phyloP scores from a whole-genome alignment of 345 rosid genomes.

The Salix purpurea region DNA sequence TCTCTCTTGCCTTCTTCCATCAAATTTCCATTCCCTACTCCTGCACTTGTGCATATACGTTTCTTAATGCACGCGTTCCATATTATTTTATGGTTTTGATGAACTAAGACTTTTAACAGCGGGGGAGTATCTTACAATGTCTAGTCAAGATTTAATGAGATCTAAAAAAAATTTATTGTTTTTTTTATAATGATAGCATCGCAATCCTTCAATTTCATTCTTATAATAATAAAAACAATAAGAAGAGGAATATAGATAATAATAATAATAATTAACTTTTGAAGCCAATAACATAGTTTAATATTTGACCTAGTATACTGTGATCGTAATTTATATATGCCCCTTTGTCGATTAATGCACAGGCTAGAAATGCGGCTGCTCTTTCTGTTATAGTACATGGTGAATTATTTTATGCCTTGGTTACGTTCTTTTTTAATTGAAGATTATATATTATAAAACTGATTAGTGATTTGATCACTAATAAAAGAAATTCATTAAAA shows the following conservation, averaged over 20 bases:
- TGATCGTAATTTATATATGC: conserved; percentile 2
- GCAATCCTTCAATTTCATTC: conserved; percentile 19
- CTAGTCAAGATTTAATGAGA: conserved; percentile 21
- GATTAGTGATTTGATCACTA: neutral
- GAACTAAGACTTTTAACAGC: neutral
- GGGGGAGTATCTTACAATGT: conserved; percentile 1
- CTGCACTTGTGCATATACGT: conserved; percentile 1
- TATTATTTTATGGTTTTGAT: neutral
- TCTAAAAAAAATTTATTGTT: conserved; percentile 9
- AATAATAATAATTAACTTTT: conserved; percentile 6
- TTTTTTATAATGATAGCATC: conserved; percentile 20
- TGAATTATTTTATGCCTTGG: neutral
- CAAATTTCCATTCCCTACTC: too few species aligned
- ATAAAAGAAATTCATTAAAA: neutral
- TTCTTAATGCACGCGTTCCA: neutral
- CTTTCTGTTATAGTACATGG: neutral
- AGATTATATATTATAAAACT: neutral
- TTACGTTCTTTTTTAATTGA: neutral
- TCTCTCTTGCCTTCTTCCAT: too few species aligned
- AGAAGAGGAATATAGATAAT: too few species aligned
- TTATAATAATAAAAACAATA: neutral
- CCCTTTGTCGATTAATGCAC: conserved; percentile 3
- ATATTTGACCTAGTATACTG: conserved; percentile 24
- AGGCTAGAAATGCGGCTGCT: neutral
- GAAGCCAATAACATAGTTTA: conserved; percentile 18